Percentiles rank a stretch among this genome's conserved stretches.
Conservation (phyloP, 345 rosid species). For the Pseudoturritis turrita region DNA sequence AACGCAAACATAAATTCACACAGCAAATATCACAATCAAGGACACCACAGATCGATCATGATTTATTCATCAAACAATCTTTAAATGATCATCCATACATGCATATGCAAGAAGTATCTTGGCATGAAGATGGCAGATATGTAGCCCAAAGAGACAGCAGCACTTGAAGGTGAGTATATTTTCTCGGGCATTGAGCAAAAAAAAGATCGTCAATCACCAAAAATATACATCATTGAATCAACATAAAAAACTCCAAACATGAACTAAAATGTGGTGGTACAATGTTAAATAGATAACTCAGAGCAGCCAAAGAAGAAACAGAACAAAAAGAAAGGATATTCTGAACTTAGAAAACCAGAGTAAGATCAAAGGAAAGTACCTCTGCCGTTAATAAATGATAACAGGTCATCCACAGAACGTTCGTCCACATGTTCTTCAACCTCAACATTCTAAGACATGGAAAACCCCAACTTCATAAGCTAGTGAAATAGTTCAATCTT, state of each 20-base stretch:
- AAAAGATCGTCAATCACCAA: background rate
- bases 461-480: conserved; percentile 20
- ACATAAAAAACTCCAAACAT: background rate
- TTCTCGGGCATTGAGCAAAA: background rate
- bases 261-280: background rate
- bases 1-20: conserved; percentile 19
- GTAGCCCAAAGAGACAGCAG: background rate
- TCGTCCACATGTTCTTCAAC: conserved; percentile 73
- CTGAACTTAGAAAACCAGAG: background rate
- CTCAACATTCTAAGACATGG: conserved; percentile 53
- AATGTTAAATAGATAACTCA: background rate
- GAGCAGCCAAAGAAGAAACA: conserved; percentile 1
- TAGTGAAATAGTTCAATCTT: conserved; percentile 6
- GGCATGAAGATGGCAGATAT: background rate
- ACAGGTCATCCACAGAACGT: conserved; percentile 86
- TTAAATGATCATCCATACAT: background rate
- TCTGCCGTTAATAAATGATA: conserved; percentile 76
- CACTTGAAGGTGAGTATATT: background rate
- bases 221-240: background rate
- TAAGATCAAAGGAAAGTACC: conserved; percentile 39
- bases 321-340: background rate
- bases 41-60: background rate
- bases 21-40: conserved; percentile 22
- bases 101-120: background rate
- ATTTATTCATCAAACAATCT: conserved; percentile 8